A percentile compares a stretch with the other conserved stretches of the same genome.
phyloP scores from a whole-genome alignment of 2,329 filamentous ascomycete genomes.

The Fusarium mundagurra region DNA sequence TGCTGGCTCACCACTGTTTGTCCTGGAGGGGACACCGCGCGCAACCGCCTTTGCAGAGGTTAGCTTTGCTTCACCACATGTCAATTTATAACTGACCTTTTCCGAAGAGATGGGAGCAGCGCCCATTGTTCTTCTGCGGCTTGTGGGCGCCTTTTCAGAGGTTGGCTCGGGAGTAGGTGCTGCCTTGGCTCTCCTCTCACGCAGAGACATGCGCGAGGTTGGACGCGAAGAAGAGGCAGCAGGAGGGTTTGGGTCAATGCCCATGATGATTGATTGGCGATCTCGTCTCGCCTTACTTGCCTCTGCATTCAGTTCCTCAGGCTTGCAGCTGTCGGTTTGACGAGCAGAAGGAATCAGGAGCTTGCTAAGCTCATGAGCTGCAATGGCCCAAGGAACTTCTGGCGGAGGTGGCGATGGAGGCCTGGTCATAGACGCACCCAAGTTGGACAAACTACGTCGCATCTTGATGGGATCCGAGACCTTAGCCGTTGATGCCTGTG shows the following conservation, averaged over 20 bases:
- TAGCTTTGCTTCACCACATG: background rate
- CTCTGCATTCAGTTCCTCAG: conserved; percentile 81
- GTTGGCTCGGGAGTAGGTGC: conserved; percentile 61
- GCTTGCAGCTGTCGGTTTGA: conserved; percentile 77
- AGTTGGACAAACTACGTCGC: conserved; percentile 69
- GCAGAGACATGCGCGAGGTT: conserved; percentile 74
- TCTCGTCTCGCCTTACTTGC: conserved; percentile 72
- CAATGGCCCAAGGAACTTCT: conserved; percentile 85
- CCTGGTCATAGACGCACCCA: conserved; percentile 52
- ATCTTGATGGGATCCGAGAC: conserved; percentile 74
- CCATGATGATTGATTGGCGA: conserved; percentile 63
- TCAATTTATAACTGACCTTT: conserved; percentile 40
- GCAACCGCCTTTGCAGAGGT: conserved; percentile 45
- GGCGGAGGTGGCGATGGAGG: conserved; percentile 76
- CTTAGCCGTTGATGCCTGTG: conserved; percentile 86
- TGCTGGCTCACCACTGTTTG: conserved; percentile 35
- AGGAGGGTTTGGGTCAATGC: conserved; percentile 42
- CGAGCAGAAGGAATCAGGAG: conserved; percentile 81
- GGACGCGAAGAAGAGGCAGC: conserved; percentile 51
- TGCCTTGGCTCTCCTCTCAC: conserved; percentile 73
- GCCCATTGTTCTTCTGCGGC: conserved; percentile 70
- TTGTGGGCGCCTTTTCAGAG: conserved; percentile 46
- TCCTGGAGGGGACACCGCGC: conserved; percentile 46
- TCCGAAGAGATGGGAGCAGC: conserved; percentile 44
- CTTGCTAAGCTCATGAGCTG: conserved; percentile 84